Base-by-base conservation (phyloP, 2,329 filamentous ascomycete species). In the Acephala macrosclerotiorum region DNA sequence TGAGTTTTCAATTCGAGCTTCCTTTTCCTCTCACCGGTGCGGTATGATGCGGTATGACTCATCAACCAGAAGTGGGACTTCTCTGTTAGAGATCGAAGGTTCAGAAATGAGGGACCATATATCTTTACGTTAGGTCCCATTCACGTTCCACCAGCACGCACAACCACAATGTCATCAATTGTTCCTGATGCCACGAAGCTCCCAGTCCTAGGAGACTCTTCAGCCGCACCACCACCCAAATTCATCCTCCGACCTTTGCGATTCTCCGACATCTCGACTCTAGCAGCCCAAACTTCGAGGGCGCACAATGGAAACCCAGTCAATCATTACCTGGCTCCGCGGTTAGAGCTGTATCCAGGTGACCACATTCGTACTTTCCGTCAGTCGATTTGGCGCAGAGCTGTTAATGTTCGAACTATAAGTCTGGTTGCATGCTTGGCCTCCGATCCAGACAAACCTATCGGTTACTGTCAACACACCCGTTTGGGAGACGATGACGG, bases 401-500 rank as follows among this genome's bases (percentile, higher is more conserved):
- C 66, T 14, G 16, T 67, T 14, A 42, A 64, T 12, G 58, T 61
- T 1, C 33, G 47, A 8, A 57, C 35, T 45, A 33, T 70, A n/a
- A 67, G 61, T 1, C 20, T 72, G 7, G 70, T 75, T 7, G 70
- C 67, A 0, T 74, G 63, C 51, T 42, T 60, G 0, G 33, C 61
- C 1, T 60, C 64, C 7, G 51, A 68, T 8, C 67, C 67, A 16
- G n/a, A 55, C 8, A 47, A 51, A 1, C 8, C 63, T 14, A 56
- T 74, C 1, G 73, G 60, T 1, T 72, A 65, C 58, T 67, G 38
- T 4, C 67, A 70, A 22, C 70, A 68, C 20, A n/a, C 12, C 12
- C 70, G 73, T 6, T 5, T 65, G 1, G 73, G 74, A 8, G 45
- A 70, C 6, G 73, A 75, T 49, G 12, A 56, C 0, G 70, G 65